Base-by-base conservation (phyloP, 2,329 filamentous ascomycete species). In the Sordariomycetes sp. region DNA sequence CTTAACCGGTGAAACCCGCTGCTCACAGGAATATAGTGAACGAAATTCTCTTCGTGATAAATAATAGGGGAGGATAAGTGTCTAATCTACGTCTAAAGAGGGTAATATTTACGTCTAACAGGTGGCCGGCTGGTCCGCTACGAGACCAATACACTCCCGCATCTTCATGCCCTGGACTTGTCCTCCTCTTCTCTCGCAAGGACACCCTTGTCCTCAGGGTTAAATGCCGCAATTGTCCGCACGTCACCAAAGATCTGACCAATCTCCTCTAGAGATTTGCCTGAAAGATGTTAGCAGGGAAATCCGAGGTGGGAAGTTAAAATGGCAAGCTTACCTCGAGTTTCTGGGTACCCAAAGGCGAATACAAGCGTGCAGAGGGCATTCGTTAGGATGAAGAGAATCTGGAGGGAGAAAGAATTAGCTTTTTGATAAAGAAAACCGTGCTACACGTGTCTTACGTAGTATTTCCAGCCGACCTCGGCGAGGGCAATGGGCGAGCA, bases 381-480 rank as follows among this genome's bases (percentile, higher is more conserved):
- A 20, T 74, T 74, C 1, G 70, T 72, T 0, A 73, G 62, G 5
- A 74, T 60, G 35, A 74, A 74, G 0, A 74, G 62, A 2, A 74
- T 73, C 71, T 73, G 28, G 28, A 32, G 8, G 28, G 28, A 8
- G 28, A 4, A 4, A 32, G 28, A 4, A 32, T 32, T 32, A 8
- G 28, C 8, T 32, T n/a, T n/a, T n/a, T n/a, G n/a, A n/a, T n/a
- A n/a, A 8, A 32, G 8, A 32, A 8, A 8, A 32, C 8, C 8
- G 4, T 32, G 28, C 8, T 8, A 32, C 28, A 8, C 4, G 28
- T 0, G 1, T 63, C 68, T 59, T 53, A 71, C 71, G 16, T 74
- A 74, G 57, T 74, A 74, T 58, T 72, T 74, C 71, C 72, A 74
- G 0, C 71, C 72, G 0, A 73, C 70, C 0, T 66, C 65, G 0